Evolutionary conservation across 2,329 filamentous ascomycete genomes (phyloP), one percentile per base, ranked within the genome.

Genomic region (Coniella lustricola): DNA sequence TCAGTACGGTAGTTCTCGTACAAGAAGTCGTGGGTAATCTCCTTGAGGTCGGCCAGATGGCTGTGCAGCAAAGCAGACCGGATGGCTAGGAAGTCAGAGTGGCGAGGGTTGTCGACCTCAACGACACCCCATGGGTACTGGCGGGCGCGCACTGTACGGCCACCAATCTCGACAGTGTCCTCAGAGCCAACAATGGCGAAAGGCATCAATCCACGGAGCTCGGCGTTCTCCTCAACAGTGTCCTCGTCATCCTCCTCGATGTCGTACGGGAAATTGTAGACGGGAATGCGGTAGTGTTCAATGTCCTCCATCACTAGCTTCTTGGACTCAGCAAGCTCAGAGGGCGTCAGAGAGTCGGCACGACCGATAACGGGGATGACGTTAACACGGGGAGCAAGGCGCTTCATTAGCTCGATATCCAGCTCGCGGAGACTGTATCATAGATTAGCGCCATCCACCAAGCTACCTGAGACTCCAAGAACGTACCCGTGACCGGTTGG

Each of bases 1-100:
- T 98, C 93, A 64, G 93, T 98, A 89, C 93, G 90, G 81, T 98
- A 98, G 75, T 98, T 98, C 70, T 98, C 93, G 74, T 98, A 98
- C 56, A 98, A 76, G 84, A 98, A 98, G 71, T 98, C 93, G 71
- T 98, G 93, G 45, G 93, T 98, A 66, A 98, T 98, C 71, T 98
- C 93, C 83, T 98, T 98, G 63, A 98, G 75, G 69, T 98, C 93
- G 54, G 93, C 93, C 65, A 98, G 75, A 76, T 98, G 93, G 72
- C 90, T 96, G 79, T 98, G 93, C 54, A 98, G 81, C 49, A 98
- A 84, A 48, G 93, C 93, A 52, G 90, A 96, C 67, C 93, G 85
- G 65, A 98, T 95, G 56, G 93, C 93, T 58, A 98, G 75, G 78
- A 98, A 98, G 70, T 98, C 93, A 41, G 90, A 96, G 76, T 98